These are phyloP conservation scores for Pyrus bretschneideri DNA, from an alignment of 306 rosid genomes.

Conservation along the genomic window DNA sequence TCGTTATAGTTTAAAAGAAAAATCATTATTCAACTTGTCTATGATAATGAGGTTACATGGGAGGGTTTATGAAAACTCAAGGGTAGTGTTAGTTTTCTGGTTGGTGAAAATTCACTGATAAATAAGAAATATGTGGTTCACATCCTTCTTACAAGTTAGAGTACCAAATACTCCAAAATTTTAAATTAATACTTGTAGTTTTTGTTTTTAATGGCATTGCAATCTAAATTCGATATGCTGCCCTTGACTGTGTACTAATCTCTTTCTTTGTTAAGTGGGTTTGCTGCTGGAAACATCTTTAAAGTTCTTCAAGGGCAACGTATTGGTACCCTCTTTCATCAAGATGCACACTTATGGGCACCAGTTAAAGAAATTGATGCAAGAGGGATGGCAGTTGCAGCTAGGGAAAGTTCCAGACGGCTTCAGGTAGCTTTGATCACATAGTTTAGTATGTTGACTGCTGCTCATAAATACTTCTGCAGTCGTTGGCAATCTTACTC, in stretches of 20 bases:
- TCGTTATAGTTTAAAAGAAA: neutral
- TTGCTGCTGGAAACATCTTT: slow-evolving; percentile 56
- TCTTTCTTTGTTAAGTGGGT: slow-evolving; percentile 52
- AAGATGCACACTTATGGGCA: slow-evolving; percentile 74
- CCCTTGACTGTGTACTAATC: neutral
- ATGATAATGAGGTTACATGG: neutral
- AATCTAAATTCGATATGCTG: slow-evolving; percentile 11
- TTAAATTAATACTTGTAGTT: neutral
- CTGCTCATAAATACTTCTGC: neutral
- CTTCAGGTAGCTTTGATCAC: slow-evolving; percentile 61
- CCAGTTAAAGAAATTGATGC: slow-evolving; percentile 60
- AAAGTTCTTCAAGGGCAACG: slow-evolving; percentile 86
- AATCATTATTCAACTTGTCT: neutral
- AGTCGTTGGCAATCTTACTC: neutral
- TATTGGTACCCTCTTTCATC: slow-evolving; percentile 90
- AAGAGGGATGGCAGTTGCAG: slow-evolving; percentile 92
- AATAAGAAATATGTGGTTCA: neutral
- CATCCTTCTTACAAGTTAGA: neutral
- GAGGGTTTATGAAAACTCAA: neutral
- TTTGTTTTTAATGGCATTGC: neutral
- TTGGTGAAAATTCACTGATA: neutral
- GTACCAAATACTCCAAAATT: neutral
- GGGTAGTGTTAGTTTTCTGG: neutral
- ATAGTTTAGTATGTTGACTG: neutral
- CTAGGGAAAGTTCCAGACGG: slow-evolving; percentile 90